These are phyloP conservation scores for Blastobotrys terrestris DNA, from an alignment of 805 yeast genomes.

Conservation along the genomic window DNA sequence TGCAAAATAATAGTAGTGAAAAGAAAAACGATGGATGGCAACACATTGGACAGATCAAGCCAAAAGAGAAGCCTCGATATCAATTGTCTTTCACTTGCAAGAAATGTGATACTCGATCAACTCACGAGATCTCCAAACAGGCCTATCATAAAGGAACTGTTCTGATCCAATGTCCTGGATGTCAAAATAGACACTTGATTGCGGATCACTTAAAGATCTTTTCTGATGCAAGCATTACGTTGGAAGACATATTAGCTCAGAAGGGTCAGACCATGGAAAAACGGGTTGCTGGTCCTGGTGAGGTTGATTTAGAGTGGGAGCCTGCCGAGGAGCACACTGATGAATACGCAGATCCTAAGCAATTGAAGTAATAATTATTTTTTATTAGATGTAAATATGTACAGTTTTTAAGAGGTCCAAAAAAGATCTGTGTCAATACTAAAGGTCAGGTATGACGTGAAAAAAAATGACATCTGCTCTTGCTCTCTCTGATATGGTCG, in stretches of 20 bases:
- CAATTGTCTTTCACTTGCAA: constrained; percentile 93
- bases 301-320: constrained; percentile 28
- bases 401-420: too few relatives aligned
- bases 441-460: too few relatives aligned
- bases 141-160: constrained; percentile 85
- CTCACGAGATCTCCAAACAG: constrained; percentile 88
- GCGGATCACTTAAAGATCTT: constrained; percentile 85
- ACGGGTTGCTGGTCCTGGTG: constrained; percentile 38
- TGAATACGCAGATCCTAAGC: not conserved
- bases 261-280: constrained; percentile 71
- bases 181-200: constrained; percentile 79
- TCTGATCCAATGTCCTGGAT: constrained; percentile 85
- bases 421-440: too few relatives aligned
- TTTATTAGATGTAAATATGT: constrained; percentile 3
- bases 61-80: constrained; percentile 60
- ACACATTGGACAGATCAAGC: constrained; percentile 1
- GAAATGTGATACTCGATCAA: constrained; percentile 73
- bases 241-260: constrained; percentile 69
- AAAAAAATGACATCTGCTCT: too few relatives aligned
- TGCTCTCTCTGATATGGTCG: too few relatives aligned
- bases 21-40: not conserved
- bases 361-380: not conserved
- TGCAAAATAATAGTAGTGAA: not conserved
- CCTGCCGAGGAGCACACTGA: constrained; percentile 6
- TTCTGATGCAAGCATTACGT: constrained; percentile 67